Base-by-base conservation (phyloP, 768 basidiomycete species). In the Rhizopogon sp. region DNA sequence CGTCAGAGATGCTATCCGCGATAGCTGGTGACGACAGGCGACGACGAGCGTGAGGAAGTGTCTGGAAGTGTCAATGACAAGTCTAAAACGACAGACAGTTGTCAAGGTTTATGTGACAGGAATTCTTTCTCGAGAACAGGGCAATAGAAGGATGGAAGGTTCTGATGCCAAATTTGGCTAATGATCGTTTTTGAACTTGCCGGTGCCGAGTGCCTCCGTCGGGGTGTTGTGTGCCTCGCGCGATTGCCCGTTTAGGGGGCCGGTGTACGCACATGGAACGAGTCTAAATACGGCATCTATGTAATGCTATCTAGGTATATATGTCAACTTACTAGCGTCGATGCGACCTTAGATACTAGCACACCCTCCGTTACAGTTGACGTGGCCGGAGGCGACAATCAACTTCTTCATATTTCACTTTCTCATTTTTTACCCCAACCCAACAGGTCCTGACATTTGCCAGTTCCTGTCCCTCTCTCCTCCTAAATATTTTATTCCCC, bases 231-330 rank as follows among this genome's bases (percentile, higher is more conserved):
- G 66, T 64, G 64, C 66, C 66, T 66, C 66, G 60, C 55, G 60
- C 61, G 50, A 53, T 58, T 72, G 65, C 47, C 72, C 73, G 66
- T 70, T 74, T 77, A 59, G 64, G 70, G 73, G 58, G 73, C 70
- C 71, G 72, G 70, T 71, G 68, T 71, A 72, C 73, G 71, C 74
- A 37, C 35, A 69, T 77, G 74, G 73, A 74, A 70, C 68, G 63
- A 28, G 45, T 53, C 75, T 69, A 68, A 58, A 71, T 73, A 69
- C 62, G 75, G 75, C 66, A 64, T 58, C 62, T 63, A 62, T 73
- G 66, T 61, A 60, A 58, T 57, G 58, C 43, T 59, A 59, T 59
- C 56, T 51, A 33, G 29, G 50, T 51, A 43, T 53, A 46, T 57
- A 57, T 57, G 46, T 39, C 22, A 54, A 54, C 43, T 44, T 56